A percentile compares a stretch with the other conserved stretches of the same genome.
phyloP scores from a whole-genome alignment of 176 grass and related monocot genomes.

The Aechmea fasciata region DNA sequence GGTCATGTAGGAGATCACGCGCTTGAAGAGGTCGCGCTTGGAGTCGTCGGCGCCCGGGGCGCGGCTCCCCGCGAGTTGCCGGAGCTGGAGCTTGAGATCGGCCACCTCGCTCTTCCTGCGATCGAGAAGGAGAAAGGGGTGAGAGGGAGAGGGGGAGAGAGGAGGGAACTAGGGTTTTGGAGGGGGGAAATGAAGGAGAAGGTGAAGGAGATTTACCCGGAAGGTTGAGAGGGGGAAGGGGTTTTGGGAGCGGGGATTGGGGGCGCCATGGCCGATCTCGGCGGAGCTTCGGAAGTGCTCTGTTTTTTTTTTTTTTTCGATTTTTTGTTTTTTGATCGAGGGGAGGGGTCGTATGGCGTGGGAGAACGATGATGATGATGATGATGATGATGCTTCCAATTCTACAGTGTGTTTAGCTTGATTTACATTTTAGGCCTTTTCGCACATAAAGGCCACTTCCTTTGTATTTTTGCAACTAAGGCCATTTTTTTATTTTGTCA shows the following conservation, averaged over 20 bases:
- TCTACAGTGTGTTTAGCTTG: no score
- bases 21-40: constrained; percentile 87
- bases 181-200: constrained; percentile 16
- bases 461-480: no score
- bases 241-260: constrained; percentile 19
- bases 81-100: constrained; percentile 94
- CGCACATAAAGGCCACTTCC: no score
- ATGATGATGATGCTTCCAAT: no score
- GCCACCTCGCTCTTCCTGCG: constrained; percentile 93
- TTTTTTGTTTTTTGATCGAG: constrained; percentile 31
- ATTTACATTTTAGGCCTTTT: no score
- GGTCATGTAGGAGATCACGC: constrained; percentile 99
- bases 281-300: constrained; percentile 9
- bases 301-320: not conserved
- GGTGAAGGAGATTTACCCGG: no score
- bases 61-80: constrained; percentile 80
- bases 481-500: no score
- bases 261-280: constrained; percentile 59
- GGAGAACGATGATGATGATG: not conserved
- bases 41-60: constrained; percentile 73
- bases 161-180: constrained; percentile 34
- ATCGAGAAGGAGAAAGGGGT: not conserved
- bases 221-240: constrained; percentile 28
- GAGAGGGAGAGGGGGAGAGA: not conserved
- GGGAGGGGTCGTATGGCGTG: not conserved